A percentile compares a stretch with the other conserved stretches of the same genome.
phyloP scores from a whole-genome alignment of 176 grass and related monocot genomes.

The Lolium perenne region DNA sequence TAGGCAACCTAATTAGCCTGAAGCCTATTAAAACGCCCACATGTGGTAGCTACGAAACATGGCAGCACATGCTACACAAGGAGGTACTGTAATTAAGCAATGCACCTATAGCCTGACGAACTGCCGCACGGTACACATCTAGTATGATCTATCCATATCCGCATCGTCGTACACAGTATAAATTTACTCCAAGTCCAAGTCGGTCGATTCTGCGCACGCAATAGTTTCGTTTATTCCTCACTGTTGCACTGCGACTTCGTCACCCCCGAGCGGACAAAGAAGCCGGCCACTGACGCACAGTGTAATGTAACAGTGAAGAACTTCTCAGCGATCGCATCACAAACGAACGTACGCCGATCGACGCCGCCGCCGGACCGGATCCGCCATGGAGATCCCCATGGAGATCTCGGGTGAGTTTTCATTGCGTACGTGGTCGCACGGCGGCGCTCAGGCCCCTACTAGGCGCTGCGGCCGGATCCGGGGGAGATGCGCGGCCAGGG shows the following conservation, averaged over 20 bases:
- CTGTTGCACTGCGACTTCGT: conserved; percentile 15
- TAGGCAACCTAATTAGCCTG: conserved; percentile 8
- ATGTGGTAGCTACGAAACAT: too few species aligned
- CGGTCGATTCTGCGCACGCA: neutral
- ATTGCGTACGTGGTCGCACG: conserved; percentile 39
- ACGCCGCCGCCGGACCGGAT: conserved; percentile 36
- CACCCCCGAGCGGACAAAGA: conserved; percentile 24
- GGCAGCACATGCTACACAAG: too few species aligned
- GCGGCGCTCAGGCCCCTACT: conserved; percentile 51
- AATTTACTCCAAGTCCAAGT: neutral
- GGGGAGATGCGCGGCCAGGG: neutral
- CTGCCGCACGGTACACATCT: neutral
- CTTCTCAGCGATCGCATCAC: conserved; percentile 6
- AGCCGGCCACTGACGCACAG: neutral
- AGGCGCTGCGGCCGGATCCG: conserved; percentile 7
- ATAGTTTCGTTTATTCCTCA: neutral
- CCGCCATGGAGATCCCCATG: neutral
- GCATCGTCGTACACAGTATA: neutral
- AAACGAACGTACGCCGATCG: neutral
- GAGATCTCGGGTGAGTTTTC: neutral
- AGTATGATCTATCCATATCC: neutral
- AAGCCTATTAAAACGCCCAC: too few species aligned
- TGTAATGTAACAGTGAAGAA: neutral
- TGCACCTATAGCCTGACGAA: neutral
- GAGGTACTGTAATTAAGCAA: too few species aligned